Evolutionary conservation across 345 rosid genomes (phyloP), one percentile per base, ranked within the genome.

Genomic region (Euphorbia lathyris): DNA sequence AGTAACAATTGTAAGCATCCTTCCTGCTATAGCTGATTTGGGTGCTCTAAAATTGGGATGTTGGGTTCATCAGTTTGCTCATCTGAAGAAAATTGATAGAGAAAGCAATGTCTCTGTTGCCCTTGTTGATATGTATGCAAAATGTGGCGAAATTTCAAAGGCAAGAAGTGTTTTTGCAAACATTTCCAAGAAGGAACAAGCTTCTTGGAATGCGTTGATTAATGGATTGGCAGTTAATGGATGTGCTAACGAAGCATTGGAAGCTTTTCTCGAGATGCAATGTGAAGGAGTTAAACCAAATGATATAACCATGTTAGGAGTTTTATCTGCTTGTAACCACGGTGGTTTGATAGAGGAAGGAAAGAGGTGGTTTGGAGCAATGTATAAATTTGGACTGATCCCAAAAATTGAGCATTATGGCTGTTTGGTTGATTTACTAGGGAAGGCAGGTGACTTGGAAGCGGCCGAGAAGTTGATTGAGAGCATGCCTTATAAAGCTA

Each of bases 151-250:
- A 74, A 72, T 86, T 63, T 70, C 63, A 27, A 76, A 76, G 60
- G 96, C 94, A 7, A 82, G 65, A 76, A 76, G 25, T 14, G 66
- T 86, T 16, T 92, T 88, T 40, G 74, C 79, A 64, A 78, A 72
- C 76, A 81, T 83, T 83, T 67, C 68, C 2, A 68, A 78, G 64
- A 86, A 81, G 73, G 85, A 82, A 68, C 67, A 75, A 67, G 82
- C 84, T 59, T 79, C 96, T 67, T 92, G 96, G 97, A 92, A 88
- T 74, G 94, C 91, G 67, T 63, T 90, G 84, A 87, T 90, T 57
- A 75, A 82, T 43, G 96, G 92, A 42, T 81, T 77, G 67, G 97
- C 92, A 59, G 70, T 87, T 32, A 92, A 92, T 72, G 96, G 98
- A 36, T 59, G 78, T 76, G 90, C 88, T 59, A 63, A 51, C 48